Percentiles rank a stretch among this genome's conserved stretches.
These are phyloP conservation scores for Combretum micranthum DNA, from an alignment of 345 rosid species.

Conservation along the genomic window DNA sequence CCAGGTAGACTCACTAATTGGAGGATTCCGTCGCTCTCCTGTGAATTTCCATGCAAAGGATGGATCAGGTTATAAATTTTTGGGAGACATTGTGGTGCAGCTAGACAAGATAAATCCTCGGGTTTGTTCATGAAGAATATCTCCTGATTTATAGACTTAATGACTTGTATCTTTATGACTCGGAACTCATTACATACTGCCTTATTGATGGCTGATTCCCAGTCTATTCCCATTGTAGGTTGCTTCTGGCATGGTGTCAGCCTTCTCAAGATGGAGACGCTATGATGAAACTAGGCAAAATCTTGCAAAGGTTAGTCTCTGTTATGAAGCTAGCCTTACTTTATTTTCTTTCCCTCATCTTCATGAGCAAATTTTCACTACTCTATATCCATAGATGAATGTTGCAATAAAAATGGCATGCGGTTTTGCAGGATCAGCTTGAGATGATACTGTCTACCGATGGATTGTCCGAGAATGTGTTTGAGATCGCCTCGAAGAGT, in stretches of 20 bases:
- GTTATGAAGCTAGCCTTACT: not conserved
- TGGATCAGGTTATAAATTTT: slow-evolving; percentile 89
- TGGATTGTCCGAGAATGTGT: slow-evolving; percentile 91
- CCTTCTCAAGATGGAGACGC: slow-evolving; percentile 98
- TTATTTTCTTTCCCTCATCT: not conserved
- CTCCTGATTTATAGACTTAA: no score
- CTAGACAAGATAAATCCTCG: slow-evolving; percentile 92
- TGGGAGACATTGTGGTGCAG: slow-evolving; percentile 85
- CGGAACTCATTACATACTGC: not conserved
- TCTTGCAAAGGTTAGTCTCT: slow-evolving; percentile 64
- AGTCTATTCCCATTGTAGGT: slow-evolving; percentile 33
- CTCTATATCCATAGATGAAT: not conserved
- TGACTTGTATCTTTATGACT: not conserved
- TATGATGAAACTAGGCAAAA: slow-evolving; percentile 75
- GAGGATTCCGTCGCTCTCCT: slow-evolving; percentile 78
- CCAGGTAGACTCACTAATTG: slow-evolving; percentile 82
- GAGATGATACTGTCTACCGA: slow-evolving; percentile 87
- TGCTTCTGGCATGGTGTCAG: slow-evolving; percentile 91
- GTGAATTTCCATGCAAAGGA: slow-evolving; percentile 96
- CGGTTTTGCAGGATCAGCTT: slow-evolving; percentile 69
- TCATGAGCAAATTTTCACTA: no score
- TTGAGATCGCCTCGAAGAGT: slow-evolving; percentile 92
- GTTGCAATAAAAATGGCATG: not conserved
- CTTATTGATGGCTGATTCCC: not conserved
- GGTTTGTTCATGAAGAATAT: slow-evolving; percentile 28